Conservation (phyloP, 768 basidiomycete species). For the Lentinus brumalis region DNA sequence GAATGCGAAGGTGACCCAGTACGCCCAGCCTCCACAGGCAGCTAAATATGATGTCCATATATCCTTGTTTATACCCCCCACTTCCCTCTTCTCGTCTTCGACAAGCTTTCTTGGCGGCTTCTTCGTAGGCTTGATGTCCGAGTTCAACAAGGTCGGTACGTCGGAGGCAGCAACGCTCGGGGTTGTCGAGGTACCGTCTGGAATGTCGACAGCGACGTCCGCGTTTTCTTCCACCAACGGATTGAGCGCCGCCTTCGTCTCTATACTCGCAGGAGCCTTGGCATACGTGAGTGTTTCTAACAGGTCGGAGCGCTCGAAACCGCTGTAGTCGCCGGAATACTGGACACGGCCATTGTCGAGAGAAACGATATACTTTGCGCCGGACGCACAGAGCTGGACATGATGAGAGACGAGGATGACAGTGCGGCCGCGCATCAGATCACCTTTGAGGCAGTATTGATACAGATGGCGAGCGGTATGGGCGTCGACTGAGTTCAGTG, state of each 20-base stretch:
- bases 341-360: constrained; percentile 80
- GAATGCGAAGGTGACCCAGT: constrained; percentile 42
- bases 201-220: constrained; percentile 21
- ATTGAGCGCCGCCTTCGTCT: constrained; percentile 42
- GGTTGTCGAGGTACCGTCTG: constrained; percentile 41
- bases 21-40: constrained; percentile 38
- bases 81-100: constrained; percentile 61
- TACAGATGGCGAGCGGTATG: constrained; percentile 85
- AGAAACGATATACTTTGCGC: constrained; percentile 80
- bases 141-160: constrained; percentile 26
- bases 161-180: constrained; percentile 40
- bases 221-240: constrained; percentile 26
- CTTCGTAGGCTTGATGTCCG: constrained; percentile 37
- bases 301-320: constrained; percentile 68
- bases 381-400: constrained; percentile 82
- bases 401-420: constrained; percentile 93
- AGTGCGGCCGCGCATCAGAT: constrained; percentile 77
- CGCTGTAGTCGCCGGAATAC: constrained; percentile 67
- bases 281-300: constrained; percentile 70
- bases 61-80: constrained; percentile 45
- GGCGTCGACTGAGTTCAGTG: constrained; percentile 63
- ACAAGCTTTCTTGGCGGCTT: constrained; percentile 79
- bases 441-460: constrained; percentile 76
- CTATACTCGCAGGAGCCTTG: constrained; percentile 47
- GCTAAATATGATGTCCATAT: constrained; percentile 50